Evolutionary conservation across 1,284 basidiomycete species (phyloP), one percentile per base, ranked within the genome.

Genomic region (Cutaneotrichosporon sp.): DNA sequence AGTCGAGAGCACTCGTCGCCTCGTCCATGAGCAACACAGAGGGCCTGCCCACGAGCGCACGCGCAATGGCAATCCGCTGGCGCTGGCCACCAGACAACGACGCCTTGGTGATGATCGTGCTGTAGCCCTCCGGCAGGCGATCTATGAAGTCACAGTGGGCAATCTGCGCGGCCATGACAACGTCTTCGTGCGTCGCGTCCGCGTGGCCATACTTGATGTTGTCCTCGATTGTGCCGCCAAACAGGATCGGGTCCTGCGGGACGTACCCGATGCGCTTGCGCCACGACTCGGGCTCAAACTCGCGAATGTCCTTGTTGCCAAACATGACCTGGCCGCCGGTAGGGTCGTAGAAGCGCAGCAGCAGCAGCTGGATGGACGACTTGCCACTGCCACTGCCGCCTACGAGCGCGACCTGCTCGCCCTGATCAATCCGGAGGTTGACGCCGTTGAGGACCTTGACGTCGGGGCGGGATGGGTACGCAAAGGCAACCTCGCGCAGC

Each of bases 281-380:
- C 54, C 94, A 79, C 85, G 90, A 94, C 63, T 82, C 86, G 58
- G 72, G 72, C 17, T 68, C 62, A 49, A 94, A 75, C 66, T 94
- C 92, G 49, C 91, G 77, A 2, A 85, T 81, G 65, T 93, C 80
- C 44, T 80, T 68, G 12, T 88, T 88, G 59, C 94, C 91, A 17
- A 96, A 80, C 53, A 80, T 81, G 65, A 96, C 84, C 15, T 69
- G 63, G 9, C 93, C 93, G 1, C 73, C 72, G 0, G 81, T 77
- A 2, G 90, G 90, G 65, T 97, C 92, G 71, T 94, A 93, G 79
- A 92, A 91, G 9, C 89, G 84, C 65, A 90, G 85, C 12, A 91
- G 81, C n/a, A 91, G 82, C 4, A 86, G 83, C 47, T 90, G 80
- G 52, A 88, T 77, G 0, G 79, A 79, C 0, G 75, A 77, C 62